Percentiles rank a stretch among this genome's conserved stretches.
These are phyloP conservation scores for Acaromyces ingoldii DNA, from an alignment of 1,284 basidiomycete species.

Conservation along the genomic window DNA sequence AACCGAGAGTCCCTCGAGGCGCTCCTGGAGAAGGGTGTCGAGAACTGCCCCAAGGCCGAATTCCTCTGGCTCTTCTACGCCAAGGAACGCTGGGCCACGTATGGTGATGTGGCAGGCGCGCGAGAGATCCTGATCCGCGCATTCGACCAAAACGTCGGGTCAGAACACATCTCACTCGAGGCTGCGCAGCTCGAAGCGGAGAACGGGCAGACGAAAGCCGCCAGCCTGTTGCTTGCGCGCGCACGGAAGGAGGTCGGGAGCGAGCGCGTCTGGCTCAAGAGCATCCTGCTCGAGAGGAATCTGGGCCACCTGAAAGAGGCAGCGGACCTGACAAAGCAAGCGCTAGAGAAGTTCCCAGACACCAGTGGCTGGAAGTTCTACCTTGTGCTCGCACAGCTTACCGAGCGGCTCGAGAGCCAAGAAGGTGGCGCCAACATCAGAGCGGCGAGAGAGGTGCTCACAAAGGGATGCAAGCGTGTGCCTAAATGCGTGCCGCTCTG, in stretches of 20 bases:
- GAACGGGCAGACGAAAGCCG: constrained; percentile 80
- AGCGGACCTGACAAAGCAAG: constrained; percentile 68
- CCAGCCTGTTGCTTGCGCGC: constrained; percentile 75
- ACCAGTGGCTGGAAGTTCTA: constrained; percentile 85
- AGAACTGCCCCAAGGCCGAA: constrained; percentile 87
- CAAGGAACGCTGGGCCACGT: constrained; percentile 82
- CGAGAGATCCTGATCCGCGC: constrained; percentile 80
- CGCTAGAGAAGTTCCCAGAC: constrained; percentile 74
- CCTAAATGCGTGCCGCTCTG: constrained; percentile 78
- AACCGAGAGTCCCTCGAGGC: constrained; percentile 73
- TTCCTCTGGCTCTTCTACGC: constrained; percentile 95
- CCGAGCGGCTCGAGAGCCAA: constrained; percentile 34
- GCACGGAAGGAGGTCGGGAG: constrained; percentile 86
- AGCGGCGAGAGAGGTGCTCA: constrained; percentile 8
- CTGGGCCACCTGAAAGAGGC: constrained; percentile 72
- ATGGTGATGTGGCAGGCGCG: constrained; percentile 76
- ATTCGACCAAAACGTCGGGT: constrained; percentile 91
- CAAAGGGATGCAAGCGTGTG: constrained; percentile 55
- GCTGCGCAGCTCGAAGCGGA: constrained; percentile 94
- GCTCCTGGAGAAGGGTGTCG: constrained; percentile 74
- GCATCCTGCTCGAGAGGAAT: constrained; percentile 86
- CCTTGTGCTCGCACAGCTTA: constrained; percentile 92
- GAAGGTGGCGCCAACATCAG: constrained; percentile 7
- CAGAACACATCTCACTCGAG: constrained; percentile 93
- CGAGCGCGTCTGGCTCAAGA: constrained; percentile 96